Conservation (phyloP, 352 stramenopile genomes). For the Poterioochromonas sp. region DNA sequence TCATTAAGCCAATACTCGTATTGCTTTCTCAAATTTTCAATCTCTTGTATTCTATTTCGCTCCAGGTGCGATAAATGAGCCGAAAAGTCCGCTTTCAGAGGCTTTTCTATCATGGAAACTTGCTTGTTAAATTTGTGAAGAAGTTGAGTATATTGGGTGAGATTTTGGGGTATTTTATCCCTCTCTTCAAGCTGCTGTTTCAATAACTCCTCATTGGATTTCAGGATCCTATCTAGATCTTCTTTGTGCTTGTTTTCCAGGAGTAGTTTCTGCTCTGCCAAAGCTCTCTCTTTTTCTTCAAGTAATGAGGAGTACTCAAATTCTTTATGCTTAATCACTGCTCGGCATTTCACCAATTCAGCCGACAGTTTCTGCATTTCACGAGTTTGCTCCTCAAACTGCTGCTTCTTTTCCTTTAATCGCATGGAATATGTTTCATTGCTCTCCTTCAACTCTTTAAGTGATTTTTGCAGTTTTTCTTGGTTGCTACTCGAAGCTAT, state of each 20-base stretch:
- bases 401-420: background rate
- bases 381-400: background rate
- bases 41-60: background rate
- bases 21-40: constrained; percentile 40
- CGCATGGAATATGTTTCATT: background rate
- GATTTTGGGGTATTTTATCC: background rate
- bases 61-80: background rate
- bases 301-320: background rate
- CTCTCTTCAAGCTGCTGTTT: background rate
- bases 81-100: background rate
- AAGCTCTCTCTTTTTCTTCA: constrained; percentile 7
- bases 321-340: background rate
- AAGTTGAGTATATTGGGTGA: background rate
- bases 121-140: background rate
- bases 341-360: background rate
- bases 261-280: background rate
- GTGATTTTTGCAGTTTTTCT: background rate
- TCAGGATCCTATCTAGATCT: background rate
- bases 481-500: background rate
- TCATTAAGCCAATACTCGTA: constrained; percentile 43
- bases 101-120: background rate
- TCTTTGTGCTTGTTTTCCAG: background rate
- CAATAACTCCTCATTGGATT: background rate
- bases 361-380: background rate
- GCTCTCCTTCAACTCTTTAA: background rate